Conservation (phyloP, 225 moss, liverwort and hornwort genomes). For the Asterella californica region DNA sequence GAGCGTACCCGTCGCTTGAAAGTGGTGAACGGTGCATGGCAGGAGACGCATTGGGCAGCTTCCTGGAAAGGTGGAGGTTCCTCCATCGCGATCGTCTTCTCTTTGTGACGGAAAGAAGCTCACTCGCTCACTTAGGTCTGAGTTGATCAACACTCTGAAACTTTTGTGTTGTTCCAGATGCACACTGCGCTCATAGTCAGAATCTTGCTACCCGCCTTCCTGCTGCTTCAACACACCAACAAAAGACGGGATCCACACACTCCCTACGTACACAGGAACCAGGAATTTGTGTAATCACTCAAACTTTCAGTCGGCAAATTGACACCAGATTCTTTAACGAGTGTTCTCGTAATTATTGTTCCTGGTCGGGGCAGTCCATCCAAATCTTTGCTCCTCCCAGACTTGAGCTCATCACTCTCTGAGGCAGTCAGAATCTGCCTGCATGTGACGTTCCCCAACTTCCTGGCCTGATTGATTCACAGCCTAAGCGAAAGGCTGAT, state of each 20-base stretch:
- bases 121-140: neutral
- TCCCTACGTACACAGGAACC: neutral
- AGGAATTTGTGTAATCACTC: neutral
- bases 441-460: neutral
- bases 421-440: neutral
- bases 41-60: constrained; percentile 72
- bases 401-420: neutral
- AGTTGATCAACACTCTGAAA: neutral
- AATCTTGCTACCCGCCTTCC: too few relatives aligned
- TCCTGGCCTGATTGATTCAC: neutral
- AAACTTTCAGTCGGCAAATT: neutral
- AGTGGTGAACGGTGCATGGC: constrained; percentile 72
- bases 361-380: neutral
- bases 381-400: neutral
- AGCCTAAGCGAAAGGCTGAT: too few relatives aligned
- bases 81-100: constrained; percentile 43
- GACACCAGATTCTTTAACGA: neutral
- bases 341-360: neutral
- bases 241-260: neutral
- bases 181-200: neutral
- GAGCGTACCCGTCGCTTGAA: constrained; percentile 86
- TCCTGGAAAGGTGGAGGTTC: constrained; percentile 82
- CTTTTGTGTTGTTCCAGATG: neutral
- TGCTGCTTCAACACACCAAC: too few relatives aligned
- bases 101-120: neutral